Conservation (phyloP, 108 stramenopile genomes). For the Nitzschia sp. region DNA sequence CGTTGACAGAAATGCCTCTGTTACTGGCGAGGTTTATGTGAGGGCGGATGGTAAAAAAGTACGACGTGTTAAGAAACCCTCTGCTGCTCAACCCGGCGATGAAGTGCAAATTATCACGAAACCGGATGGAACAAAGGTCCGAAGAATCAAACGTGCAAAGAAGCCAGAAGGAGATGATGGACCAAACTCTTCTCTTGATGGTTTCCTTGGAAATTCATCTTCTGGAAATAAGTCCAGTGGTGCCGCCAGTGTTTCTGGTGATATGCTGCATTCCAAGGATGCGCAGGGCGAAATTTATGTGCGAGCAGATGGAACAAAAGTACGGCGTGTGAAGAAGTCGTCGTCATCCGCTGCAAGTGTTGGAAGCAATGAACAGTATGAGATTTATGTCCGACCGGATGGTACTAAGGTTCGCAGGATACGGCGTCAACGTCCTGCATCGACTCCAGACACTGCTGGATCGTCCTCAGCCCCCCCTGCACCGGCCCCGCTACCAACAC, state of each 20-base stretch:
- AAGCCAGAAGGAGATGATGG: slow-evolving; percentile 8
- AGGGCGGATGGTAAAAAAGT: slow-evolving; percentile 50
- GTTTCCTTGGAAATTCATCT: slow-evolving; percentile 13
- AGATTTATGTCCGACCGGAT: slow-evolving; percentile 48
- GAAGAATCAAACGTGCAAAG: slow-evolving; percentile 33
- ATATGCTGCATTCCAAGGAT: slow-evolving; percentile 15
- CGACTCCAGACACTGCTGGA: neutral
- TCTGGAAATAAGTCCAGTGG: slow-evolving; percentile 12
- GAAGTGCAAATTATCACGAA: slow-evolving; percentile 38
- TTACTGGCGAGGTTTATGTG: slow-evolving; percentile 36
- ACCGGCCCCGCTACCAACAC: slow-evolving; percentile 2
- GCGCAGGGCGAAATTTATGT: slow-evolving; percentile 43
- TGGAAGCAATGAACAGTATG: slow-evolving; percentile 22
- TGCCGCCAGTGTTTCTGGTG: slow-evolving; percentile 41
- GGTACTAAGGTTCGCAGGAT: slow-evolving; percentile 53
- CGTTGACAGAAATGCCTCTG: slow-evolving; percentile 26
- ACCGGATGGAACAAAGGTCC: slow-evolving; percentile 38
- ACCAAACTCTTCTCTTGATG: slow-evolving; percentile 12
- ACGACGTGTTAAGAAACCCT: slow-evolving; percentile 36
- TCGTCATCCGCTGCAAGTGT: slow-evolving; percentile 17
- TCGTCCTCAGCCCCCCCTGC: slow-evolving; percentile 18
- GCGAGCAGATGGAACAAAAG: slow-evolving; percentile 45
- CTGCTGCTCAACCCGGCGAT: slow-evolving; percentile 32
- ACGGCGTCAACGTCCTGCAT: neutral
- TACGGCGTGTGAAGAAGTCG: slow-evolving; percentile 21